Conservation (phyloP, 2,329 filamentous ascomycete species). For the Penicillium sp. region DNA sequence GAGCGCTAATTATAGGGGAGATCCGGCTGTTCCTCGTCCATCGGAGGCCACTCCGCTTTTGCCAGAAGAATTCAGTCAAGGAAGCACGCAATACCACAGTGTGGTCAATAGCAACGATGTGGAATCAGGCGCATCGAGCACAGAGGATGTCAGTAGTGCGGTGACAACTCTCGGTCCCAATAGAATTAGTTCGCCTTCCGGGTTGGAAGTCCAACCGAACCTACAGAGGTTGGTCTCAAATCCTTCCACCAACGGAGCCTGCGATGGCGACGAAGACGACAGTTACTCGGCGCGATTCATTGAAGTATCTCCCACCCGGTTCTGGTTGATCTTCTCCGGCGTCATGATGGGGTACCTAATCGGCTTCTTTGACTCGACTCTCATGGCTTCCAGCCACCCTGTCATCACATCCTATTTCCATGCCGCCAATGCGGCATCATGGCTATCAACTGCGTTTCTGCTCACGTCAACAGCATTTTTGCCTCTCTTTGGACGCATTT, state of each 20-base stretch:
- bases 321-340: slow-evolving; percentile 59
- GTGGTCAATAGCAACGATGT: slow-evolving; percentile 2
- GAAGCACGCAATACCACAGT: slow-evolving; percentile 9
- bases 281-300: slow-evolving; percentile 34
- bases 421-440: slow-evolving; percentile 72
- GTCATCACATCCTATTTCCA: slow-evolving; percentile 77
- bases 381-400: slow-evolving; percentile 77
- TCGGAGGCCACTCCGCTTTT: slow-evolving; percentile 21
- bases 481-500: slow-evolving; percentile 67
- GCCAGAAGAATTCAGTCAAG: slow-evolving; percentile 4
- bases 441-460: slow-evolving; percentile 74
- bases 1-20: not conserved
- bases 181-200: slow-evolving; percentile 26
- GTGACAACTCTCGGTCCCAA: slow-evolving; percentile 19
- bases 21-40: not conserved
- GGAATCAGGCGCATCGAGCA: slow-evolving; percentile 5
- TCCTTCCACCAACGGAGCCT: slow-evolving; percentile 8
- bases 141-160: slow-evolving; percentile 18
- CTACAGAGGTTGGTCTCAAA: slow-evolving; percentile 23
- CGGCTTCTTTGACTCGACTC: slow-evolving; percentile 66
- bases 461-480: slow-evolving; percentile 72
- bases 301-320: slow-evolving; percentile 43
- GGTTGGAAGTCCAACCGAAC: slow-evolving; percentile 24
- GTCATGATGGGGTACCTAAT: slow-evolving; percentile 55
- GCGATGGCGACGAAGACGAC: slow-evolving; percentile 7